These are phyloP conservation scores for Xylariaceae sp. DNA, from an alignment of 2,329 filamentous ascomycete species.

Conservation along the genomic window DNA sequence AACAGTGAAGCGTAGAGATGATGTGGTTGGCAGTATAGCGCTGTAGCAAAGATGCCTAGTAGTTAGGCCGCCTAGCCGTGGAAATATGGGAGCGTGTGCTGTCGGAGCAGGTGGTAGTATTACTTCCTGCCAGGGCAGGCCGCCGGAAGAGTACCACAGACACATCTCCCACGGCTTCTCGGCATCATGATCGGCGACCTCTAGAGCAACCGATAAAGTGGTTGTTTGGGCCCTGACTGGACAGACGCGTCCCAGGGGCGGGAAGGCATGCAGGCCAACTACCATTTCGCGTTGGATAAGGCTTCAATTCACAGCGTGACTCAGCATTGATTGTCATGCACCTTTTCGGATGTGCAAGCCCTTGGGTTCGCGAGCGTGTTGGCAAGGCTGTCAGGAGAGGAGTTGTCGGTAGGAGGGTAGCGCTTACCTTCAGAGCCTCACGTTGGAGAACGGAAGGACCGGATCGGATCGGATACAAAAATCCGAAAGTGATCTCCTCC, in stretches of 20 bases:
- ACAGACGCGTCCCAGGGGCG: conserved; percentile 72
- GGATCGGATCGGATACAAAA: no score
- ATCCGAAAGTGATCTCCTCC: no score
- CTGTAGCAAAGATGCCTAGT: conserved; percentile 51
- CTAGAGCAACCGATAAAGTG: conserved; percentile 64
- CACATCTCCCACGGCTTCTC: conserved; percentile 65
- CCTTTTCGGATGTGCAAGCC: no score
- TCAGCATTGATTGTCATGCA: no score
- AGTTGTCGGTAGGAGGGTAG: no score
- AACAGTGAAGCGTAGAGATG: conserved; percentile 61
- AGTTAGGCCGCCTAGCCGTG: conserved; percentile 42
- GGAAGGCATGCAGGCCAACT: conserved; percentile 52
- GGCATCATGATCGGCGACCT: conserved; percentile 54
- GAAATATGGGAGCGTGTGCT: conserved; percentile 41
- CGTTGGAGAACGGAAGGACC: no score
- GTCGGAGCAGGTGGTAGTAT: conserved; percentile 31
- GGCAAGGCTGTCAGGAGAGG: no score
- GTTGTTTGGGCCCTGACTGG: conserved; percentile 48
- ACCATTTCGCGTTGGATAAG: conserved; percentile 8
- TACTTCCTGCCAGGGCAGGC: conserved; percentile 53
- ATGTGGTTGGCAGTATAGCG: conserved; percentile 44
- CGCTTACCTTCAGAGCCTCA: no score
- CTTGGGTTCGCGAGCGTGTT: no score
- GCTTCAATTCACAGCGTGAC: no score
- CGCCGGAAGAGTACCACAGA: conserved; percentile 65